Evolutionary conservation across 768 basidiomycete species (phyloP).

Genomic region (Tricholoma bakamatsutake): DNA sequence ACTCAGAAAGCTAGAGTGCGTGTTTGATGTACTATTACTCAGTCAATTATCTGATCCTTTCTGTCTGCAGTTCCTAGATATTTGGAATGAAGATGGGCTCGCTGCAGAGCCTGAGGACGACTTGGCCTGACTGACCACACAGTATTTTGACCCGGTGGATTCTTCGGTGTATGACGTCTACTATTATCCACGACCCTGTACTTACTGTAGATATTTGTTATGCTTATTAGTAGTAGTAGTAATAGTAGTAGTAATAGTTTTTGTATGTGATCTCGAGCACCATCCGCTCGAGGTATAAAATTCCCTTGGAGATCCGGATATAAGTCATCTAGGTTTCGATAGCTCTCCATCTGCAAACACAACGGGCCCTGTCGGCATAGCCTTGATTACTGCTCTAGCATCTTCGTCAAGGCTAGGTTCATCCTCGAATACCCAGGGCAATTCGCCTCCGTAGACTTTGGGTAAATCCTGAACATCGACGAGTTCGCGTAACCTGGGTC

Average conservation of each 20-base stretch:
- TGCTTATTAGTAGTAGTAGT: neutral
- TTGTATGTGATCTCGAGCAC: neutral
- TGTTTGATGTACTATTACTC: neutral
- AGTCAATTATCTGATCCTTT: neutral
- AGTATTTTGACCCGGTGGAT: neutral
- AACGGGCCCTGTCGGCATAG: slow-evolving; percentile 53
- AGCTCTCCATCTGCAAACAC: slow-evolving; percentile 43
- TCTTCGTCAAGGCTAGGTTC: slow-evolving; percentile 60
- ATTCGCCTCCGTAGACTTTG: slow-evolving; percentile 63
- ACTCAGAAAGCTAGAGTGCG: slow-evolving; percentile 62
- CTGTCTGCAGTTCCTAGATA: slow-evolving; percentile 53
- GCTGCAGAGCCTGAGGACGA: slow-evolving; percentile 59
- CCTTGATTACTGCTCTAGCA: slow-evolving; percentile 37
- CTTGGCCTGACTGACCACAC: slow-evolving; percentile 19
- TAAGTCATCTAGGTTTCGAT: slow-evolving; percentile 13
- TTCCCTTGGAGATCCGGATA: neutral
- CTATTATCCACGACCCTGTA: neutral
- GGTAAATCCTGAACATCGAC: slow-evolving; percentile 48
- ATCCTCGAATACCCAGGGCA: slow-evolving; percentile 67
- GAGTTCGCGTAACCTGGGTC: slow-evolving; percentile 43
- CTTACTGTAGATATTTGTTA: neutral
- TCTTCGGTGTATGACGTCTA: neutral
- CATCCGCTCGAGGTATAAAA: neutral
- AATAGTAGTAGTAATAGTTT: neutral
- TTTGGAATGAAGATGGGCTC: slow-evolving; percentile 81